Base-by-base conservation (phyloP, 2,329 filamentous ascomycete species). In the Aspergillus alliaceus region DNA sequence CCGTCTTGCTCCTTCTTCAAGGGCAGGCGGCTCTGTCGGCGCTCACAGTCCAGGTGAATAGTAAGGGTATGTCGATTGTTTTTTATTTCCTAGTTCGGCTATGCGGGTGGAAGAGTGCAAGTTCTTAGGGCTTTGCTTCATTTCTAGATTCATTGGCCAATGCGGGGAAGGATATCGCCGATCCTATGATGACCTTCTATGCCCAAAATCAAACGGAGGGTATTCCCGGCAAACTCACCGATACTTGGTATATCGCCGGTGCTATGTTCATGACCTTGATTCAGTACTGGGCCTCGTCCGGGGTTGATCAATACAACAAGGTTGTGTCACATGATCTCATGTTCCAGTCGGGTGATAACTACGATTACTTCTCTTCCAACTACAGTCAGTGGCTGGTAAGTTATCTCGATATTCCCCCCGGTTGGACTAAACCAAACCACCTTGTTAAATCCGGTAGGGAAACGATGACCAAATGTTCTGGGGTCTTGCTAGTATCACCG, bases 221-320 rank as follows among this genome's bases (percentile, higher is more conserved):
- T 11, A 56, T 56, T 15, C 53, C 53, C 20, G 69, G 70, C 22
- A 60, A 70, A 24, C 56, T 71, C 9, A 61, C 63, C 20, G 64
- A 58, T 18, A 64, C 58, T 29, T 66, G 70, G 60, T 90, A 85
- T 88, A 86, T 88, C 73, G 86, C 80, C 8, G 89, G 88, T 54
- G 87, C 87, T 58, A 84, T 91, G 77, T 82, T 82, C 66, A 80
- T 79, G 29, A 78, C 88, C 5, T 76, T 93, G 63, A 79, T 93
- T 57, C 88, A 93, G 67, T 93, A 93, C 72, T 93, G 89, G 88
- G 89, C 87, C 70, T 90, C 90, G 68, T 92, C 89, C 0, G 86
- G 86, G 15, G 89, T 92, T 68, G 75, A 81, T 6, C 80, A 80
- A 39, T 92, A 89, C 76, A 91, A 91, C 69, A 76, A 86, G n/a